Conservation (phyloP, 805 yeast genomes). For the Metschnikowia reukaufii region DNA sequence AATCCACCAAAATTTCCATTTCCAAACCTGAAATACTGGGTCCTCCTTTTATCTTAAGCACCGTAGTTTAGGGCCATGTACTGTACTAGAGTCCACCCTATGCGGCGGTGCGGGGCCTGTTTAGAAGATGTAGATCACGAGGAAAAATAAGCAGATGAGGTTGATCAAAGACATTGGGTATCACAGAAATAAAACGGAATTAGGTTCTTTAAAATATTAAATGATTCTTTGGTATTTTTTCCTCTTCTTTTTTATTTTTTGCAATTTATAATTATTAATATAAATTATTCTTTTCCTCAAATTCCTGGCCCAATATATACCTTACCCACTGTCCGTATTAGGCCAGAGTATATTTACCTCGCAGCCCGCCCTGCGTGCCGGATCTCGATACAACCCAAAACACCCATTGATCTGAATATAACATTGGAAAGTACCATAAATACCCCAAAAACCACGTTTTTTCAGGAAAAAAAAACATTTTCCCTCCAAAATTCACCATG, state of each 20-base stretch:
- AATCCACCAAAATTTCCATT: too few species aligned
- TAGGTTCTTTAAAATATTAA: too few species aligned
- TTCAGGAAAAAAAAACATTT: neutral
- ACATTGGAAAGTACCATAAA: too few species aligned
- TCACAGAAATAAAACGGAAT: too few species aligned
- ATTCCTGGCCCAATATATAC: neutral
- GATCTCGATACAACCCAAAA: conserved; percentile 2
- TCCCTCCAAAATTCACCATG: conserved; percentile 5
- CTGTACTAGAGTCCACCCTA: too few species aligned
- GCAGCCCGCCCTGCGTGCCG: conserved; percentile 5
- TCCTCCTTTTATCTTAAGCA: neutral
- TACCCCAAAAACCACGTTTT: neutral
- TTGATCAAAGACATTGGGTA: too few species aligned
- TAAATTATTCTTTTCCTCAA: neutral
- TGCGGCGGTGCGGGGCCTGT: neutral
- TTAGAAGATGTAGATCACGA: neutral
- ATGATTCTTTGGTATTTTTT: too few species aligned
- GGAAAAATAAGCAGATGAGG: neutral
- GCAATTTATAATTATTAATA: too few species aligned
- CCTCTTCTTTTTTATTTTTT: neutral
- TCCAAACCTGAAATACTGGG: too few species aligned
- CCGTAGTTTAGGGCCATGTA: too few species aligned
- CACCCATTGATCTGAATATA: neutral
- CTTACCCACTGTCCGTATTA: neutral
- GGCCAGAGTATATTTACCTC: conserved; percentile 4